Evolutionary conservation across 1,284 basidiomycete genomes (phyloP), one percentile per base, ranked within the genome.

Genomic region (Pyrrhoderma lamaoense): DNA sequence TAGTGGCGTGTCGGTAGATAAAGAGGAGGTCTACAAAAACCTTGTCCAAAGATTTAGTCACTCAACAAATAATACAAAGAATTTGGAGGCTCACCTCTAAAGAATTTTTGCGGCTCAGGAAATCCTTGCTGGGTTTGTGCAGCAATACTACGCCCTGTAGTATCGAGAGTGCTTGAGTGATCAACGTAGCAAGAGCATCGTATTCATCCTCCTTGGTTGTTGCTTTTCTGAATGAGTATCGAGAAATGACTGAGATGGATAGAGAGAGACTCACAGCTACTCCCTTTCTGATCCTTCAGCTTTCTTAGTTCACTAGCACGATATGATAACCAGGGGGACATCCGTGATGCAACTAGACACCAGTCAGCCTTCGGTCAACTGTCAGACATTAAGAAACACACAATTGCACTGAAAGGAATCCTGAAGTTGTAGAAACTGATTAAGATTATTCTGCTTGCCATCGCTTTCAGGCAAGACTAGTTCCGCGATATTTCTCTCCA

Each of bases 111-210:
- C 89, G 76, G 7, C 85, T 83, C 13, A 91, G 73, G 50, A 75
- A 87, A 1, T 64, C 62, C 62, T 93, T 93, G 56, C 80, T 88
- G 1, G 74, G 59, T 9, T 67, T 60, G 63, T 92, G 89, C 21
- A 83, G 75, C 31, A 94, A 71, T 8, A 75, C 75, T n/a, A 91
- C 70, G 2, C 92, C 91, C 67, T 94, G 91, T 5, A 93, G 69
- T 18, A 93, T 69, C 0, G 75, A 79, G 8, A 93, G 69, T 0
- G 79, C 69, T 53, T 79, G 76, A 0, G 72, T 66, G 21, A 87
- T 62, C 51, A 83, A 79, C 0, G 69, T 65, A 3, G 74, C 66
- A 9, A 81, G 49, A 11, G 60, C 64, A 31, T 69, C 61, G 1
- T 71, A 67, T 47, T 81, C 76, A 5, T 65, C 60, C 49, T 72